A percentile compares a stretch with the other conserved stretches of the same genome.
Evolutionary conservation across 352 stramenopile species (phyloP).

Genomic region (Globisporangium carolinianum): DNA sequence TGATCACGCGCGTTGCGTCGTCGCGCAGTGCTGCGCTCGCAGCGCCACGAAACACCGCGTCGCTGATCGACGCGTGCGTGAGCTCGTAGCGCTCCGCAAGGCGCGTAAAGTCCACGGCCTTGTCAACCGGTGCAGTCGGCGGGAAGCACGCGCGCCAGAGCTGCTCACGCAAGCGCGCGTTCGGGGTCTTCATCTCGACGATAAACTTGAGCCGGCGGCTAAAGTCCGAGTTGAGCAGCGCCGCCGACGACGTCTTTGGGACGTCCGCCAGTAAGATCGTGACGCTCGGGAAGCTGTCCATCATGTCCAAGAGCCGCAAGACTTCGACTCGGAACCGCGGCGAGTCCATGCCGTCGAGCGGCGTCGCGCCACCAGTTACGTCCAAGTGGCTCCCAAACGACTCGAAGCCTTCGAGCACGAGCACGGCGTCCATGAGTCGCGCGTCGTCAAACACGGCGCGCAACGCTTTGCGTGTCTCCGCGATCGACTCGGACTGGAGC

Average conservation of each 20-base stretch:
- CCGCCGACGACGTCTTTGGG: conserved; percentile 32
- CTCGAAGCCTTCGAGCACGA: conserved; percentile 85
- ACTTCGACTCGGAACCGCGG: conserved; percentile 71
- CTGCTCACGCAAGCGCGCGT: conserved; percentile 57
- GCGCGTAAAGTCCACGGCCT: conserved; percentile 55
- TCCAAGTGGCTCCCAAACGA: conserved; percentile 77
- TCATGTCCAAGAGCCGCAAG: conserved; percentile 67
- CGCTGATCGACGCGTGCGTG: conserved; percentile 69
- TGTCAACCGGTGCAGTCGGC: conserved; percentile 52
- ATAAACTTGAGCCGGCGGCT: conserved; percentile 76
- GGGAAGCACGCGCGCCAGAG: conserved; percentile 79
- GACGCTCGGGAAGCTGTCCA: conserved; percentile 74
- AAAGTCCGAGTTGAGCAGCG: conserved; percentile 62
- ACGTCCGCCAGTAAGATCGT: conserved; percentile 73
- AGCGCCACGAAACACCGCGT: conserved; percentile 77
- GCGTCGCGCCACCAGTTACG: conserved; percentile 23
- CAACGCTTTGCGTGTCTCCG: conserved; percentile 71
- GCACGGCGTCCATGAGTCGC: conserved; percentile 78
- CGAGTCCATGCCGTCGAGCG: conserved; percentile 55
- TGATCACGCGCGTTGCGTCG: conserved; percentile 53
- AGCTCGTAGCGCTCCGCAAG: conserved; percentile 72
- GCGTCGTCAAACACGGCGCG: conserved; percentile 83
- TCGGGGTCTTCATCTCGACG: conserved; percentile 80
- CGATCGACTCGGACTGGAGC: conserved; percentile 62
- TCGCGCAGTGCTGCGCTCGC: conserved; percentile 61